Evolutionary conservation across 768 basidiomycete species (phyloP).

Genomic region (Boletus pseudopeckii): DNA sequence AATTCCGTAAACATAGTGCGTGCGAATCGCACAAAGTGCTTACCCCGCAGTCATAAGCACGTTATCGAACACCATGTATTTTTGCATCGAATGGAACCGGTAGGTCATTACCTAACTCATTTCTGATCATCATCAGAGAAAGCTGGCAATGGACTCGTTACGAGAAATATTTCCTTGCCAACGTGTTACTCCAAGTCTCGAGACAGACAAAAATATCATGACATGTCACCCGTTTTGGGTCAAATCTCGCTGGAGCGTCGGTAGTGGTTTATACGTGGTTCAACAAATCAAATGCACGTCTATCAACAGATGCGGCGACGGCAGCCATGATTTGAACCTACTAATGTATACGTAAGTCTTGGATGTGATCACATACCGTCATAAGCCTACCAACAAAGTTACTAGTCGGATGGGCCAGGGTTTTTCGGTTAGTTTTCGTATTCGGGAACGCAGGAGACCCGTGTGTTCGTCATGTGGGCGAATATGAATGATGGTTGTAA

Average conservation of each 20-base stretch:
- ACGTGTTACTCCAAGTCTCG: neutral
- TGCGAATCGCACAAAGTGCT: conserved; percentile 21
- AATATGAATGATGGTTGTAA: neutral
- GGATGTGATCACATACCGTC: neutral
- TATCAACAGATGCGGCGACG: conserved; percentile 15
- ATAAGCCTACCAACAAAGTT: neutral
- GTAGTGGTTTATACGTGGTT: neutral
- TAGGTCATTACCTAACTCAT: conserved; percentile 3
- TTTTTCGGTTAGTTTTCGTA: conserved; percentile 6
- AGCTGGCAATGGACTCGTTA: neutral
- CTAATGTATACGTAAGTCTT: neutral
- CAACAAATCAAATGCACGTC: conserved; percentile 12
- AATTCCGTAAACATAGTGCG: neutral
- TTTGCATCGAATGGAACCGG: conserved; percentile 1
- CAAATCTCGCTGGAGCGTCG: neutral
- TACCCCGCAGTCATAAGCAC: conserved; percentile 21
- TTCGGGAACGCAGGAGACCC: conserved; percentile 1
- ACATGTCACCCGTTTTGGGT: neutral
- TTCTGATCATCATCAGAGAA: neutral
- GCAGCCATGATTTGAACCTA: neutral
- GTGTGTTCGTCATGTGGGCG: neutral
- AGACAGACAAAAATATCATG: neutral
- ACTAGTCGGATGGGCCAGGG: neutral
- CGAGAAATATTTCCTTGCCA: neutral
- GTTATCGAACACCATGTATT: conserved; percentile 2